Conservation (phyloP, 192 early-diverging fungal genomes). For the Phycomyces blakesleeanus region DNA sequence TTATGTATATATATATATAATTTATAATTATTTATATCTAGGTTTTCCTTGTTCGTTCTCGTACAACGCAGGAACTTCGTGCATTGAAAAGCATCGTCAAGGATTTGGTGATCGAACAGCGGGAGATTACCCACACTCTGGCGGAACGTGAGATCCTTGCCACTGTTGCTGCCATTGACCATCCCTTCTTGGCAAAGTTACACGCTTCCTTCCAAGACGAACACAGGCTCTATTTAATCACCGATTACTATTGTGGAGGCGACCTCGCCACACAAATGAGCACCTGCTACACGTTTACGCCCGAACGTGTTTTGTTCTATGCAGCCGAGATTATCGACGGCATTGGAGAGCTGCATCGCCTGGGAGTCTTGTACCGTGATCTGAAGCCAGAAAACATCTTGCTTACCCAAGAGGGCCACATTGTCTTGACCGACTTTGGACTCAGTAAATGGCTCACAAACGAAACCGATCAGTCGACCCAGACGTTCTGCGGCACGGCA, state of each 20-base stretch:
- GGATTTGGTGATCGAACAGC: conserved; percentile 62
- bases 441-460: conserved; percentile 64
- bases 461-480: conserved; percentile 28
- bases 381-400: conserved; percentile 76
- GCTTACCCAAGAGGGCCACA: conserved; percentile 69
- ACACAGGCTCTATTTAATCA: conserved; percentile 79
- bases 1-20: no score
- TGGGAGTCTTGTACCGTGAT: conserved; percentile 88
- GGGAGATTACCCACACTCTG: conserved; percentile 74
- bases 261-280: conserved; percentile 87
- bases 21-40: conserved; percentile 21
- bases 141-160: conserved; percentile 80
- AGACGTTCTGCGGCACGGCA: conserved; percentile 73
- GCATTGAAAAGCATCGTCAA: conserved; percentile 55
- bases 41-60: conserved; percentile 46
- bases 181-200: conserved; percentile 90
- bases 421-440: conserved; percentile 91
- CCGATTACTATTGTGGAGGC: conserved; percentile 87
- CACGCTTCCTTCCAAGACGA: conserved; percentile 88
- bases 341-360: conserved; percentile 79
- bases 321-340: conserved; percentile 83
- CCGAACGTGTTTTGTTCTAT: conserved; percentile 80
- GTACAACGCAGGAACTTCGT: conserved; percentile 38
- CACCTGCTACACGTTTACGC: conserved; percentile 49
- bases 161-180: conserved; percentile 60